Evolutionary conservation across 2,329 filamentous ascomycete species (phyloP).

Genomic region (Bertia moriformis): DNA sequence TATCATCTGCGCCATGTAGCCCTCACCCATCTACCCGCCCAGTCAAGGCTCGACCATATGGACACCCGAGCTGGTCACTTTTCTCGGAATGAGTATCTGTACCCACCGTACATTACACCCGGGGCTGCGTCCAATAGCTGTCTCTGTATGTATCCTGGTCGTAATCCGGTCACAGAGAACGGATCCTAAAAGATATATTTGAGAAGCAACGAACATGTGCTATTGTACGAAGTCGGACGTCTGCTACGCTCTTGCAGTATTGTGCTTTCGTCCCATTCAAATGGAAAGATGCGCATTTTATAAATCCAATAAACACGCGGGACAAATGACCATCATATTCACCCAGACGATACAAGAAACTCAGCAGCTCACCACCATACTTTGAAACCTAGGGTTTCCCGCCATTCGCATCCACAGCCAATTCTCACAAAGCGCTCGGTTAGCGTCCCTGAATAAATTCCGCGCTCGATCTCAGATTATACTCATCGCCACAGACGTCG

Average conservation of each 20-base stretch:
- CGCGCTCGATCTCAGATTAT: constrained; percentile 65
- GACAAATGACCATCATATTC: constrained; percentile 81
- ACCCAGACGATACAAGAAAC: constrained; percentile 83
- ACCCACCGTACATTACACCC: too few species aligned
- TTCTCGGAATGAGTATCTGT: too few species aligned
- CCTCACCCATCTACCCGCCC: too few species aligned
- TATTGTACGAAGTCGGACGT: too few species aligned
- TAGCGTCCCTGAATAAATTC: constrained; percentile 86
- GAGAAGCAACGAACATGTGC: too few species aligned
- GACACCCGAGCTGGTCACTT: too few species aligned
- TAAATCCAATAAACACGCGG: constrained; percentile 71
- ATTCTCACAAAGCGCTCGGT: constrained; percentile 70
- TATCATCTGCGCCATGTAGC: too few species aligned
- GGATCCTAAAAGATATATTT: too few species aligned
- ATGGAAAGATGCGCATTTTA: constrained; percentile 79
- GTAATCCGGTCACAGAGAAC: too few species aligned
- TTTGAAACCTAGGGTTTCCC: constrained; percentile 72
- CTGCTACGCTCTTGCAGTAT: constrained; percentile 73
- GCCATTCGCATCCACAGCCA: constrained; percentile 89
- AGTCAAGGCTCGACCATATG: too few species aligned
- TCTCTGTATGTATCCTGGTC: too few species aligned
- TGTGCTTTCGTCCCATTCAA: constrained; percentile 77
- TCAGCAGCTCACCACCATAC: constrained; percentile 68
- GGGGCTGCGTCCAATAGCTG: too few species aligned
- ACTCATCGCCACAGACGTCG: constrained; percentile 86